Evolutionary conservation across 139 green algal species (phyloP).

Genomic region (Limnomonas spitsbergensis): DNA sequence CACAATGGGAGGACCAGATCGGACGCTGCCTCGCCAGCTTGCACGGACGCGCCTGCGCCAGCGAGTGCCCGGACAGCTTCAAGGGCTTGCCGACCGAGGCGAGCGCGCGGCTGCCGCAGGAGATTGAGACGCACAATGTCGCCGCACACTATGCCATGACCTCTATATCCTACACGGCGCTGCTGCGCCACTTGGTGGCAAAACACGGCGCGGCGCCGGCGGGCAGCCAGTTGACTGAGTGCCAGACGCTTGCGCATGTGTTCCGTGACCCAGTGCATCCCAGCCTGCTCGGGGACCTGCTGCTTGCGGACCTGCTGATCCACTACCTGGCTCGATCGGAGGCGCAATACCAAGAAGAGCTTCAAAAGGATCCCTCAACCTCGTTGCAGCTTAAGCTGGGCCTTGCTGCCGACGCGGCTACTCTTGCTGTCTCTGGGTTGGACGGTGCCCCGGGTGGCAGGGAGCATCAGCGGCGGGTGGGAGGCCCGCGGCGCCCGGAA

Average conservation of each 20-base stretch:
- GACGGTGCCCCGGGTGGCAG: too few species aligned
- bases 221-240: too few species aligned
- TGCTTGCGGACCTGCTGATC: not conserved
- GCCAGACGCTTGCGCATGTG: too few species aligned
- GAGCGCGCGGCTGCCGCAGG: not conserved
- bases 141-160: not conserved
- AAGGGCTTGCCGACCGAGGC: not conserved
- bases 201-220: too few species aligned
- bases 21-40: not conserved
- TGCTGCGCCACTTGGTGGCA: not conserved
- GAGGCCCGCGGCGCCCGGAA: too few species aligned
- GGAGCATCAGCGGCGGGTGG: too few species aligned
- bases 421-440: too few species aligned
- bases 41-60: not conserved
- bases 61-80: not conserved
- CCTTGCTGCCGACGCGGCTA: too few species aligned
- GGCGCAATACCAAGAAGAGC: not conserved
- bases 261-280: too few species aligned
- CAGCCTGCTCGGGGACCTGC: not conserved
- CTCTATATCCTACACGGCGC: not conserved
- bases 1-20: not conserved
- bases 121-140: not conserved
- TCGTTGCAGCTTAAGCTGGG: too few species aligned
- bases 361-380: too few species aligned
- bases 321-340: not conserved